Evolutionary conservation across 1,139 yeast genomes (phyloP), one percentile per base, ranked within the genome.

Genomic region (Candida tunisiensis): DNA sequence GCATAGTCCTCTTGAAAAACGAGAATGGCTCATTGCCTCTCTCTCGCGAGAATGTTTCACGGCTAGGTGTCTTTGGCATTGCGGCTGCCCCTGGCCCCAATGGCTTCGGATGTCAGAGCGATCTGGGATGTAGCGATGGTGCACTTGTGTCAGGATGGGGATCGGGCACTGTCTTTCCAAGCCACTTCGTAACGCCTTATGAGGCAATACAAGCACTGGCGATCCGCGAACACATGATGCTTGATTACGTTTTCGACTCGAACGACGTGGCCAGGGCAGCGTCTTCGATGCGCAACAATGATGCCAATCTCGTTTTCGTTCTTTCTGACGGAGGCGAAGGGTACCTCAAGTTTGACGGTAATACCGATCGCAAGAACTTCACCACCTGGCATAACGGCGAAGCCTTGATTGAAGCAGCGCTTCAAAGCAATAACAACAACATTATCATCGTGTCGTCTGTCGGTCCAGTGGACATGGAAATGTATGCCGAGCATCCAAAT

Each of bases 391-490:
- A n/a, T n/a, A n/a, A n/a, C n/a, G n/a, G n/a, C n/a, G n/a, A n/a
- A n/a, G n/a, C n/a, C n/a, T n/a, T n/a, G n/a, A n/a, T n/a, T n/a
- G n/a, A n/a, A n/a, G n/a, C n/a, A n/a, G n/a, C n/a, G n/a, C n/a
- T n/a, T n/a, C n/a, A n/a, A n/a, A n/a, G n/a, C 32, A 65, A 70
- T 37, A 51, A 50, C 19, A 69, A 67, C 39, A 69, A 74, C 2
- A 55, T 71, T 11, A 71, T 71, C 24, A 65, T 69, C 3, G 60
- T 71, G n/a, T 63, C 65, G 29, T 46, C 74, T 1, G 70, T 69
- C 6, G 78, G 77, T 1, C 73, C 74, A 1, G 68, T 69, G 12
- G 59, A 65, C 37, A 50, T 70, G 54, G 78, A 70, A 38, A 52
- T 50, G 29, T 71, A 74, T 68, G 58, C 69, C 35, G 71, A 68